These are phyloP conservation scores for Tilletia caries DNA, from an alignment of 1,284 basidiomycete genomes.

Conservation along the genomic window DNA sequence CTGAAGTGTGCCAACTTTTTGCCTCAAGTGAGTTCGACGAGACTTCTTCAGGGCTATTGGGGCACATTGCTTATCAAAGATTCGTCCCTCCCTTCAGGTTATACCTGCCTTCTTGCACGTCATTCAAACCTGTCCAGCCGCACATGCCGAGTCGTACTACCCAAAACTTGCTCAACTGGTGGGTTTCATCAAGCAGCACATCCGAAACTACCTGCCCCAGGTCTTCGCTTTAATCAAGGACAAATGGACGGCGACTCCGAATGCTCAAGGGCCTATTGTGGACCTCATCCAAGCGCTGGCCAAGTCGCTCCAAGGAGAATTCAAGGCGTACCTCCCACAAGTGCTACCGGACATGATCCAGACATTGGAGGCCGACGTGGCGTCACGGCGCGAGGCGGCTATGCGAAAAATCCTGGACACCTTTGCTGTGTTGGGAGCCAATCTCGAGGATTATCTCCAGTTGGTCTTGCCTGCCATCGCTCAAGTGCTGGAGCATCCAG, in stretches of 20 bases:
- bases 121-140: constrained; percentile 70
- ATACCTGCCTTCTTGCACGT: constrained; percentile 92
- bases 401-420: constrained; percentile 89
- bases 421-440: constrained; percentile 89
- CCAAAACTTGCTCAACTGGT: constrained; percentile 95
- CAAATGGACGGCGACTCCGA: constrained; percentile 60
- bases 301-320: constrained; percentile 91
- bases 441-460: constrained; percentile 96
- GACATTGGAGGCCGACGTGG: constrained; percentile 62
- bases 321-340: constrained; percentile 92
- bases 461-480: constrained; percentile 94
- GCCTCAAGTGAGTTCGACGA: constrained; percentile 66
- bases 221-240: constrained; percentile 52
- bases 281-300: constrained; percentile 92
- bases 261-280: constrained; percentile 87
- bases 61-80: constrained; percentile 4
- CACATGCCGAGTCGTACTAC: constrained; percentile 88
- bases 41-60: constrained; percentile 22
- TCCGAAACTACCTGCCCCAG: constrained; percentile 66
- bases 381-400: constrained; percentile 60
- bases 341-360: constrained; percentile 84
- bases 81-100: constrained; percentile 70
- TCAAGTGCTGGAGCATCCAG: constrained; percentile 79
- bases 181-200: constrained; percentile 94
- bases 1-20: constrained; percentile 93